Percentiles rank a stretch among this genome's conserved stretches.
phyloP scores from a whole-genome alignment of 805 yeast genomes.

The Starmera amethionina region DNA sequence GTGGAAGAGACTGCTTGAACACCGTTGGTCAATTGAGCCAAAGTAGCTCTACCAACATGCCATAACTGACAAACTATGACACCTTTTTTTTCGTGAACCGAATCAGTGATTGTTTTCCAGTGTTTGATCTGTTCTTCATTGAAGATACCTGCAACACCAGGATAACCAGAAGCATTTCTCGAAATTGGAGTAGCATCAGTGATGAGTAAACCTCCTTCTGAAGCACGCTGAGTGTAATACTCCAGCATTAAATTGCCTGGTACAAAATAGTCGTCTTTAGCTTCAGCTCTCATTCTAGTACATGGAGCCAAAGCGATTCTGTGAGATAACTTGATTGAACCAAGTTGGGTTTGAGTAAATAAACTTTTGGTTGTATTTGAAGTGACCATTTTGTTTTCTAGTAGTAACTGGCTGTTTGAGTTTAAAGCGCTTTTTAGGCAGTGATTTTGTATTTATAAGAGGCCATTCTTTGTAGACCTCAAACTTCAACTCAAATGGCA shows the following conservation, averaged over 20 bases:
- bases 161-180: conserved; percentile 12
- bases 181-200: conserved; percentile 37
- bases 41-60: conserved; percentile 34
- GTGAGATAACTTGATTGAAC: conserved; percentile 18
- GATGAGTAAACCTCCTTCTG: conserved; percentile 37
- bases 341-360: conserved; percentile 11
- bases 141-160: conserved; percentile 22
- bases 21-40: conserved; percentile 18
- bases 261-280: conserved; percentile 20
- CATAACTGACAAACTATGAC: conserved; percentile 33
- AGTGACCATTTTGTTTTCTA: too few species aligned
- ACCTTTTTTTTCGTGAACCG: conserved; percentile 33
- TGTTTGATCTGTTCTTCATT: conserved; percentile 20
- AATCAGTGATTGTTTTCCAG: conserved; percentile 32
- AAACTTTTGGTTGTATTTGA: too few species aligned
- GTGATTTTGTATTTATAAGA: too few species aligned
- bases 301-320: conserved; percentile 21
- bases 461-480: too few species aligned
- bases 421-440: too few species aligned
- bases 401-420: too few species aligned
- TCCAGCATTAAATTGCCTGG: conserved; percentile 32
- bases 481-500: too few species aligned
- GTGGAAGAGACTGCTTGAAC: conserved; percentile 15
- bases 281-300: conserved; percentile 20
- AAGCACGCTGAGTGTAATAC: conserved; percentile 36